A percentile compares a stretch with the other conserved stretches of the same genome.
Conservation (phyloP, 2,329 filamentous ascomycete genomes). For the Ophiosphaerella herpotricha region DNA sequence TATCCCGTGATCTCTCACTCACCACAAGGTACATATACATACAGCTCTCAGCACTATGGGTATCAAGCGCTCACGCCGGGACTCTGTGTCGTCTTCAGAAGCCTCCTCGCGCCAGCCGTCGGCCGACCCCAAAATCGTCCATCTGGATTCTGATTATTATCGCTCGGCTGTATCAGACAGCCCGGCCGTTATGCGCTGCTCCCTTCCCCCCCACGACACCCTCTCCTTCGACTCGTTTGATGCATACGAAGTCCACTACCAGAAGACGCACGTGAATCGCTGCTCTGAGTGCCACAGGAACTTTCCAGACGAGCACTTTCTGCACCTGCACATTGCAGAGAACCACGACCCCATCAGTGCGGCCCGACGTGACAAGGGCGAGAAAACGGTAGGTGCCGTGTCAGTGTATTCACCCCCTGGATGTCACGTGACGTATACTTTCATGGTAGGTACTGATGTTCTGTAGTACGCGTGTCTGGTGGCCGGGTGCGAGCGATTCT, state of each 20-base stretch:
- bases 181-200: slow-evolving; percentile 71
- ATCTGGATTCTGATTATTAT: slow-evolving; percentile 56
- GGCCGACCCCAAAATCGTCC: slow-evolving; percentile 51
- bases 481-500: slow-evolving; percentile 83
- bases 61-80: slow-evolving; percentile 62
- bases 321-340: slow-evolving; percentile 86
- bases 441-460: slow-evolving; percentile 9
- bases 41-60: slow-evolving; percentile 50
- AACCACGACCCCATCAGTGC: slow-evolving; percentile 82
- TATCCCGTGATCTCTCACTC: slow-evolving; percentile 2
- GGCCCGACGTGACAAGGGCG: slow-evolving; percentile 74
- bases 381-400: slow-evolving; percentile 73
- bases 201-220: slow-evolving; percentile 77
- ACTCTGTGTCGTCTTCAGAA: slow-evolving; percentile 51
- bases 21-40: too few relatives aligned
- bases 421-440: neutral
- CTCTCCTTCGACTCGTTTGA: slow-evolving; percentile 74
- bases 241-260: slow-evolving; percentile 88
- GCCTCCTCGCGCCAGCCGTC: slow-evolving; percentile 38
- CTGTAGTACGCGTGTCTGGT: slow-evolving; percentile 83
- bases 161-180: slow-evolving; percentile 22
- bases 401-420: neutral
- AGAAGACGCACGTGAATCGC: slow-evolving; percentile 77
- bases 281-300: slow-evolving; percentile 86
- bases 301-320: slow-evolving; percentile 80